Evolutionary conservation across 257 asterid genomes (phyloP).

Genomic region (Solanum peruvianum): DNA sequence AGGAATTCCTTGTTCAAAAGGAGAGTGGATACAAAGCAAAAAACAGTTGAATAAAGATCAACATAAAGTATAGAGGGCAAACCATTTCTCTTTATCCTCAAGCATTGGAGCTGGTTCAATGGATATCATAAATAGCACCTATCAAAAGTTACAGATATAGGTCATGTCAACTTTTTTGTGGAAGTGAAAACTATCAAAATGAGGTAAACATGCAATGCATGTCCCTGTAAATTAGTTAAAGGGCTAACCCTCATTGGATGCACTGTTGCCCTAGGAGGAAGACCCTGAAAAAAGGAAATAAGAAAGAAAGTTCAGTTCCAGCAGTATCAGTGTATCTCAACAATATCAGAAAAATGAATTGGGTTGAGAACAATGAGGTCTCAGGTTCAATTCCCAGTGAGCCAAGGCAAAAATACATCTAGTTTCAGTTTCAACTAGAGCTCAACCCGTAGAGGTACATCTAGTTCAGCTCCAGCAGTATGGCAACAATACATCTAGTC

Average conservation of each 20-base stretch:
- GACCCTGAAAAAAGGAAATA: constrained; percentile 48
- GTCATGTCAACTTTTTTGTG: background rate
- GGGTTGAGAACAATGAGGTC: background rate
- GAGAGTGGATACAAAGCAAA: background rate
- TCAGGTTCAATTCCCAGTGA: background rate
- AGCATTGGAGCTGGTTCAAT: constrained; percentile 99
- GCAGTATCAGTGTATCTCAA: background rate
- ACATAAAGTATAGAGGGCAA: constrained; percentile 17
- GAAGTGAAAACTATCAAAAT: background rate
- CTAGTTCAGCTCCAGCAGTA: background rate
- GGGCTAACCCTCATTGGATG: constrained; percentile 96
- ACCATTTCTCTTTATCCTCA: constrained; percentile 98
- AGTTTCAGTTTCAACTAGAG: background rate
- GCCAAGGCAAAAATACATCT: background rate
- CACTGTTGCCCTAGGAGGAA: constrained; percentile 97
- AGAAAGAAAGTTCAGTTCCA: constrained; percentile 2
- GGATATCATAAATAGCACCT: constrained; percentile 96
- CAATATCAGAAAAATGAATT: background rate
- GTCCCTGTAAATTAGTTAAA: background rate
- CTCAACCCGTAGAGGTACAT: background rate
- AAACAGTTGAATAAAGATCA: background rate
- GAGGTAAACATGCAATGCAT: background rate
- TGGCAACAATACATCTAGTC: background rate
- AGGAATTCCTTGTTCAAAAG: background rate
- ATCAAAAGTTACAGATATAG: constrained; percentile 14